Percentiles rank a stretch among this genome's conserved stretches.
Evolutionary conservation across 805 yeast genomes (phyloP).

Genomic region (Hyphopichia homilentoma): DNA sequence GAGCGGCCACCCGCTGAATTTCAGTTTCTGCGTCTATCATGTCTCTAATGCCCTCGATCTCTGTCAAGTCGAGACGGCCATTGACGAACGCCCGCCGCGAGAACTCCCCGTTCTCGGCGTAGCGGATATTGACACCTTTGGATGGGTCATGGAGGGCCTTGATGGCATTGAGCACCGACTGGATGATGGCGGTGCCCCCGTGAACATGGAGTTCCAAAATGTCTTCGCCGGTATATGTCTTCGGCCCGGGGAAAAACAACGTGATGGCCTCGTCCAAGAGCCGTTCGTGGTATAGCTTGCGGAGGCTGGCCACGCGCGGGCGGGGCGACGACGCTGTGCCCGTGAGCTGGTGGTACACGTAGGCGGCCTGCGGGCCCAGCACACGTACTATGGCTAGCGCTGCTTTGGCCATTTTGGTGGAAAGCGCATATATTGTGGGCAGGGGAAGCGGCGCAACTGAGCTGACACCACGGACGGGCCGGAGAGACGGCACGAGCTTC

Average conservation of each 20-base stretch:
- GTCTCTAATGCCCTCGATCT: constrained; percentile 85
- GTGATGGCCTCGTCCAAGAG: constrained; percentile 77
- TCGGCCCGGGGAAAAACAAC: constrained; percentile 65
- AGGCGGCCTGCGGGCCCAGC: constrained; percentile 63
- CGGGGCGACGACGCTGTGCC: constrained; percentile 29
- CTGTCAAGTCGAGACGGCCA: constrained; percentile 79
- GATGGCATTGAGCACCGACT: constrained; percentile 64
- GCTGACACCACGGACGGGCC: too few relatives aligned
- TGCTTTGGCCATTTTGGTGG: constrained; percentile 76
- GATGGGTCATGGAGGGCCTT: constrained; percentile 45
- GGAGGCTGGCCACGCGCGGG: constrained; percentile 54
- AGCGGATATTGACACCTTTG: constrained; percentile 47
- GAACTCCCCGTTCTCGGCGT: constrained; percentile 94
- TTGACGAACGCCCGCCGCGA: constrained; percentile 83
- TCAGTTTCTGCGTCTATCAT: constrained; percentile 94
- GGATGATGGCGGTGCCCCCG: constrained; percentile 86
- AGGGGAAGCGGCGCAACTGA: too few relatives aligned
- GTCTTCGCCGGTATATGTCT: constrained; percentile 92
- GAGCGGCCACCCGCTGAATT: constrained; percentile 71
- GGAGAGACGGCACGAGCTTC: too few relatives aligned
- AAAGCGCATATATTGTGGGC: constrained; percentile 86
- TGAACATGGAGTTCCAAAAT: constrained; percentile 85
- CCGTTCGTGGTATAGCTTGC: constrained; percentile 49
- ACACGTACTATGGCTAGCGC: constrained; percentile 86
- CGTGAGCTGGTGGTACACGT: constrained; percentile 48